Base-by-base conservation (phyloP, 352 stramenopile species). In the Phytophthora lateralis region DNA sequence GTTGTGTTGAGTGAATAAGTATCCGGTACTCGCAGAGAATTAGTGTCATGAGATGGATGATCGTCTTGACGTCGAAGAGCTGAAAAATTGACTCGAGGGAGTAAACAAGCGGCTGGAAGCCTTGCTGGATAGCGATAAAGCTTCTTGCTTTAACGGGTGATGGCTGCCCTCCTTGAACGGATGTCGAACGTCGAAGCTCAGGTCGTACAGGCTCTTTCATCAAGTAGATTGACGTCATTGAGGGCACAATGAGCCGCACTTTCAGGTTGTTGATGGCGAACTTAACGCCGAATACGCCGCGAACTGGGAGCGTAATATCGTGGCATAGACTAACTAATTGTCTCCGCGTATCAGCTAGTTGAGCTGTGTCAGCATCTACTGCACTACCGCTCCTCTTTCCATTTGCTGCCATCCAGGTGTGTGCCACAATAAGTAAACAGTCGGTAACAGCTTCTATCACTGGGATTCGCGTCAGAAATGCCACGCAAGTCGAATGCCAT, bases 1-100 rank as follows among this genome's bases (percentile, higher is more conserved):
- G 74, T 41, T 93, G 80, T 6, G 72, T 75, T 38, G 85, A 93
- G 53, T 95, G 87, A 15, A 95, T 72, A 10, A 95, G 75, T 17
- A 95, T 59, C 0, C 85, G 82, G 50, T 90, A 94, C 58, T 95
- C 87, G 38, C 82, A 93, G 15, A 95, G 68, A 29, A 90, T 70
- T 17, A 95, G 55, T 11, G 75, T 64, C 0, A 89, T 69, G 52
- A 94, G 71, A 46, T 92, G 65, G 26, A 94, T 71, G 24, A 91
- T 66, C 0, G 72, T 88, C 66, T 90, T 89, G 44, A 91, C 71
- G 37, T 90, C 80, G 39, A 95, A 92, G 20, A 82, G 62, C 53
- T 86, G 66, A 44, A 95, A 94, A 29, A 95, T 71, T 10, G 78
- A 67, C 11, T 72, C 60, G 6, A 95, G 64, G 7, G 82, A 88